A percentile compares a stretch with the other conserved stretches of the same genome.
phyloP scores from a whole-genome alignment of 73 alveolate species.

The Paramecium primaurelia region DNA sequence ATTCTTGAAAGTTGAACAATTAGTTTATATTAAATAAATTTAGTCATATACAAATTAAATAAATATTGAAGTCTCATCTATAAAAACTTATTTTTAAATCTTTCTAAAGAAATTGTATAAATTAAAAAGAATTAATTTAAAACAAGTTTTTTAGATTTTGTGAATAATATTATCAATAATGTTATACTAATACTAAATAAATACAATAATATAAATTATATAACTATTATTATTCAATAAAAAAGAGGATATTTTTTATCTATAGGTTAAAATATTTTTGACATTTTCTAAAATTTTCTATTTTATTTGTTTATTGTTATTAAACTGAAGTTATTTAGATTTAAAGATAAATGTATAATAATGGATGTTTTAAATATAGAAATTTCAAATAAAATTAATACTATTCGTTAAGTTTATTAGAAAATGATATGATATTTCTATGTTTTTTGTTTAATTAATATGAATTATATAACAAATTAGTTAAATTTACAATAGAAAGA shows the following conservation, averaged over 20 bases:
- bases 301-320: neutral
- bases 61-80: neutral
- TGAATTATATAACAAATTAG: neutral
- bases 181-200: no score
- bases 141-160: no score
- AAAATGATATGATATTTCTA: neutral
- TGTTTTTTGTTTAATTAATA: neutral
- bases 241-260: neutral
- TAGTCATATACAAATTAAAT: neutral
- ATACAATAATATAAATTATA: no score
- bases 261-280: neutral
- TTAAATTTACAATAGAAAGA: neutral
- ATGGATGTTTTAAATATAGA: neutral
- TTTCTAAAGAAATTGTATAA: no score
- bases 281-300: neutral
- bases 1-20: neutral
- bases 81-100: neutral
- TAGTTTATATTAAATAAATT: neutral
- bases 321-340: neutral
- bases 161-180: no score
- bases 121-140: no score
- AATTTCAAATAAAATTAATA: neutral
- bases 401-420: neutral
- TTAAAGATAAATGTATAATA: neutral
- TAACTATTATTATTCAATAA: neutral